Evolutionary conservation across 768 basidiomycete species (phyloP), one percentile per base, ranked within the genome.

Genomic region (Boletus rubescentipes): DNA sequence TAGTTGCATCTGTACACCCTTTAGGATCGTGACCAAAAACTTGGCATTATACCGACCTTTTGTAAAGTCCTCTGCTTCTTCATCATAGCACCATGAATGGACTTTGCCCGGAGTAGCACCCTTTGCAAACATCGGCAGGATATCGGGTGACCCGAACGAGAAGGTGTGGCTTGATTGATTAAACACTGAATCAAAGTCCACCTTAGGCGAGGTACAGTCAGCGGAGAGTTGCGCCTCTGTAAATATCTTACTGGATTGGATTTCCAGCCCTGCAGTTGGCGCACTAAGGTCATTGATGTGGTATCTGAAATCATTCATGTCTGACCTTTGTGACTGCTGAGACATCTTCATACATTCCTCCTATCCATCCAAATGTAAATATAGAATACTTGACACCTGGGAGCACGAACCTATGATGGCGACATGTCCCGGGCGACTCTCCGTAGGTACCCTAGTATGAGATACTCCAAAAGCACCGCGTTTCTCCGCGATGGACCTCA

Each of bases 311-410:
- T 16, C 11, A 20, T 11, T 45, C 20, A 26, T 36, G 26, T 41
- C 74, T 61, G 73, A 80, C 91, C 78, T 91, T 90, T 20, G 88
- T 91, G 30, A 92, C 91, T 15, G 91, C 91, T 0, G 87, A 89
- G 4, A 91, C 91, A 59, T 93, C 90, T 69, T 93, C 91, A 64
- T 93, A 92, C 90, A 93, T 93, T 3, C 91, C 91, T 31, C 83
- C 83, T 86, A 49, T n/a, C n/a, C 30, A 43, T n/a, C 12, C 21
- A 9, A 16, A 58, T 23, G 32, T 60, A 43, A 55, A 45, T n/a
- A 50, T 4, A 21, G 55, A 49, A 42, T 12, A 20, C 5, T n/a
- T 40, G 14, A 31, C 2, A 41, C 16, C 18, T 38, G 8, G 35
- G 37, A 46, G 3, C 44, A 60, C 72, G 12, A 57, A 83, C 87